Conservation (phyloP, 352 stramenopile species). For the Phytophthora tubulina region DNA sequence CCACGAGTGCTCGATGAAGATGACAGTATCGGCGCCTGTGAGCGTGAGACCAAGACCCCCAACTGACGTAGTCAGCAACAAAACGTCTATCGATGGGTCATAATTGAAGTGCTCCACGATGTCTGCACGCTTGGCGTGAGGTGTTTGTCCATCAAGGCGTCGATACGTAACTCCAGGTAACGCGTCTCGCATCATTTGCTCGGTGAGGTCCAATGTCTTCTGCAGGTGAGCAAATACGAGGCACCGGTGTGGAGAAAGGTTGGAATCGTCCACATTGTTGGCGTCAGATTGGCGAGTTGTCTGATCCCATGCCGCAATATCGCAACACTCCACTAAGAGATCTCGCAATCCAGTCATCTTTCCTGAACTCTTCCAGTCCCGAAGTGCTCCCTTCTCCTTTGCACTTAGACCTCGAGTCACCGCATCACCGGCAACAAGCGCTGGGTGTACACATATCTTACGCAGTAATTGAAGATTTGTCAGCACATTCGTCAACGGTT, state of each 20-base stretch:
- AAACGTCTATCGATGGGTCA: slow-evolving; percentile 92
- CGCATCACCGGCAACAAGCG: slow-evolving; percentile 70
- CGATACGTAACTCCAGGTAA: slow-evolving; percentile 84
- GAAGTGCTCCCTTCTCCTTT: slow-evolving; percentile 41
- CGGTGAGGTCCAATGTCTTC: slow-evolving; percentile 94
- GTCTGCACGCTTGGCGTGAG: slow-evolving; percentile 65
- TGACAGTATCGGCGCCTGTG: slow-evolving; percentile 96
- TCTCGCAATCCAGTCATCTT: slow-evolving; percentile 92
- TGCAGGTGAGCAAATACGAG: slow-evolving; percentile 97
- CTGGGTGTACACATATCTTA: slow-evolving; percentile 96
- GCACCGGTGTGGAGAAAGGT: slow-evolving; percentile 85
- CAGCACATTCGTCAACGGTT: slow-evolving; percentile 55
- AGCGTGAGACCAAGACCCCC: slow-evolving; percentile 97
- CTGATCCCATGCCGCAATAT: slow-evolving; percentile 43
- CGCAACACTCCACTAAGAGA: slow-evolving; percentile 78
- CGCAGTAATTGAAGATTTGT: slow-evolving; percentile 84
- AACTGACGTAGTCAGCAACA: slow-evolving; percentile 96
- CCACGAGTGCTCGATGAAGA: slow-evolving; percentile 98
- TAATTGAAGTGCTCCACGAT: slow-evolving; percentile 94
- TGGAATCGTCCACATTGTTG: slow-evolving; percentile 27
- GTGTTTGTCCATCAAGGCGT: slow-evolving; percentile 93
- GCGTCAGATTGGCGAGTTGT: slow-evolving; percentile 2
- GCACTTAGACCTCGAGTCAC: slow-evolving; percentile 31
- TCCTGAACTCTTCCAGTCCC: slow-evolving; percentile 86
- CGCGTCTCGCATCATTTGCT: slow-evolving; percentile 85